A percentile compares a stretch with the other conserved stretches of the same genome.
Conservation (phyloP, 768 basidiomycete species). For the Boletus insuetus region DNA sequence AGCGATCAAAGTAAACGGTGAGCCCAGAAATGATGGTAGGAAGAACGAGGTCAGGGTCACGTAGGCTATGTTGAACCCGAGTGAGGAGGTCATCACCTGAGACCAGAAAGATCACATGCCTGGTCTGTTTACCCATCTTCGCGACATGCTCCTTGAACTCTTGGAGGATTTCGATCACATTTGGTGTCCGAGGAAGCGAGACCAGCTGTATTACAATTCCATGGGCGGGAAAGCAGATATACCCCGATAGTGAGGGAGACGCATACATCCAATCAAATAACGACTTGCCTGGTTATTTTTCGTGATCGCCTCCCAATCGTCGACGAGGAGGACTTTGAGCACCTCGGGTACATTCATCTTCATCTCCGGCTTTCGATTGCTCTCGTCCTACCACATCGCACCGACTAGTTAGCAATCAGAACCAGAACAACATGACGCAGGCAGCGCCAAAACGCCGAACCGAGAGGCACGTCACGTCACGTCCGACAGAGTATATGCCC, state of each 20-base stretch:
- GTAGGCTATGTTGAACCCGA: slow-evolving; percentile 42
- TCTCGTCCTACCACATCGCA: slow-evolving; percentile 58
- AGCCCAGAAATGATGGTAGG: slow-evolving; percentile 85
- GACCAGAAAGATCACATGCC: slow-evolving; percentile 34
- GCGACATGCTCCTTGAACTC: slow-evolving; percentile 72
- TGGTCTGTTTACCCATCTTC: slow-evolving; percentile 43
- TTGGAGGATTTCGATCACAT: slow-evolving; percentile 70
- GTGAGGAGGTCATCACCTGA: background rate
- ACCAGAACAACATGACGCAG: background rate
- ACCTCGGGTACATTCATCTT: slow-evolving; percentile 86
- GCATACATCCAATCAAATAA: background rate
- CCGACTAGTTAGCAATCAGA: background rate
- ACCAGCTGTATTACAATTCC: slow-evolving; percentile 59
- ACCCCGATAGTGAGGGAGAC: background rate
- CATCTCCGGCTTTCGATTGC: slow-evolving; percentile 79
- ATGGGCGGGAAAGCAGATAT: background rate
- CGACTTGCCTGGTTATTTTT: slow-evolving; percentile 81
- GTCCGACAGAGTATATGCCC: background rate
- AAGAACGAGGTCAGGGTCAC: slow-evolving; percentile 65
- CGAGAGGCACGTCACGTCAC: background rate
- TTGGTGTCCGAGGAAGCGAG: slow-evolving; percentile 75
- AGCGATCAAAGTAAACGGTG: slow-evolving; percentile 89
- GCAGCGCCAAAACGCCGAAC: too few relatives aligned
- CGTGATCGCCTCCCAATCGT: slow-evolving; percentile 97
- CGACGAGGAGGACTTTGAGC: slow-evolving; percentile 87